These are phyloP conservation scores for Aspergillus brunneoviolaceus DNA, from an alignment of 2,329 filamentous ascomycete genomes.

Conservation along the genomic window DNA sequence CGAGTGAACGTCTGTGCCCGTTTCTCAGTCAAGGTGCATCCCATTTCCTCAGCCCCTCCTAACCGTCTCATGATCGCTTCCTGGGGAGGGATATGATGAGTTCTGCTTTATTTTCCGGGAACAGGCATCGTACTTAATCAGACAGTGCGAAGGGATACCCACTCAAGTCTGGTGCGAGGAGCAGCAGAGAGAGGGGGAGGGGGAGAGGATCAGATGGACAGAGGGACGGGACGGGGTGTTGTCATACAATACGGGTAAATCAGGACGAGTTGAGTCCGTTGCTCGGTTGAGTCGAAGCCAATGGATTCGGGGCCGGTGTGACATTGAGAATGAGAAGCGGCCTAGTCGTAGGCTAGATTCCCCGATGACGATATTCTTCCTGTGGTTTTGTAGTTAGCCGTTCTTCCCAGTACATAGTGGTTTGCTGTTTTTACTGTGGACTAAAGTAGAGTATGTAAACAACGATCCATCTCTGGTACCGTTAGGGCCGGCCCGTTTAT, in stretches of 20 bases:
- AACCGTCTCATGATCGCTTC: slow-evolving; percentile 22
- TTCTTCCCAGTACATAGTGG: no score
- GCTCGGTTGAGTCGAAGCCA: slow-evolving; percentile 14
- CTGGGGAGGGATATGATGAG: slow-evolving; percentile 3
- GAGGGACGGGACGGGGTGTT: background rate
- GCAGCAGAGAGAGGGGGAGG: background rate
- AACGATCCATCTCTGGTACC: slow-evolving; percentile 20
- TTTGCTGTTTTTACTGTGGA: background rate
- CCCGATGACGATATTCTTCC: background rate
- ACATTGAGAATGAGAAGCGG: slow-evolving; percentile 6
- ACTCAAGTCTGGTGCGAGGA: background rate
- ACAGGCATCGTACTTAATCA: slow-evolving; percentile 13
- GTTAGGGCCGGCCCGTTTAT: slow-evolving; percentile 25
- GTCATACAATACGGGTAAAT: slow-evolving; percentile 18
- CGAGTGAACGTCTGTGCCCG: slow-evolving; percentile 18
- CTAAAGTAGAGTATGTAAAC: background rate
- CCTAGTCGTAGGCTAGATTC: background rate
- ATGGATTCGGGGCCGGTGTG: slow-evolving; percentile 18
- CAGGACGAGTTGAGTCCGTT: slow-evolving; percentile 11
- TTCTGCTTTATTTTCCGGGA: slow-evolving; percentile 10
- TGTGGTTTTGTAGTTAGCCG: no score
- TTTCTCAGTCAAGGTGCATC: slow-evolving; percentile 16
- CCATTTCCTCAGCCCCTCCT: background rate
- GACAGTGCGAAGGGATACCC: slow-evolving; percentile 3
- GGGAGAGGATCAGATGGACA: slow-evolving; percentile 19